Base-by-base conservation (phyloP, 352 stramenopile genomes). In the Plasmopara halstedii region DNA sequence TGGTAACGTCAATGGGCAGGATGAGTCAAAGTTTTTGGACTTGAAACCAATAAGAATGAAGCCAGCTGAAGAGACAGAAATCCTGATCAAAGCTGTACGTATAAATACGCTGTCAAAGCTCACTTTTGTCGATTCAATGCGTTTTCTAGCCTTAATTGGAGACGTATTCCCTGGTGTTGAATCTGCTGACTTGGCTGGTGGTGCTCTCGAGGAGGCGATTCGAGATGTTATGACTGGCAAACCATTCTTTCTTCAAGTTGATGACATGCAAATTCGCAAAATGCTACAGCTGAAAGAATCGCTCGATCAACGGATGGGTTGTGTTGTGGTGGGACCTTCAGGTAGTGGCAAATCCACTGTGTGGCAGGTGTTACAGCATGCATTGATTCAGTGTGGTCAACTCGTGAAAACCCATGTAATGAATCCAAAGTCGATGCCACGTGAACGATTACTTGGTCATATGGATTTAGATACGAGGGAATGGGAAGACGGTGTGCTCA, bases 51-150 rank as follows among this genome's bases (percentile, higher is more conserved):
- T 57, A 17, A 62, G 70, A 17, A 66, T 94, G 44, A 92, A 64
- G 7, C 27, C 66, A 3, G 77, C 73, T 3, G 53, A 87, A 22
- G 92, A 98, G 57, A 89, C 71, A 0, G 87, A 97, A 58, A 70
- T 98, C 21, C 63, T 98, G 1, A 97, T 98, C 68, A 96, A 98
- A 56, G 92, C 93, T 4, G 83, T 98, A 25, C 81, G 92, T 3
- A 94, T 98, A 32, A 98, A 98, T 62, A 98, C 90, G 15, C 60
- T 98, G 4, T 97, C 88, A 1, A 98, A 98, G 70, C 79, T 98
- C 34, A 97, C 89, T 4, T 96, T 95, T 39, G 73, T 74, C 15
- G 94, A 98, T 57, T 89, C 88, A 10, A 70, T 64, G 1, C 70
- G 78, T 0, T 98, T 98, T 47, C 52, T 97, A 5, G 83, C 77